Evolutionary conservation across 495 filamentous ascomycete genomes (phyloP), one percentile per base, ranked within the genome.

Genomic region (Annulohypoxylon stygium): DNA sequence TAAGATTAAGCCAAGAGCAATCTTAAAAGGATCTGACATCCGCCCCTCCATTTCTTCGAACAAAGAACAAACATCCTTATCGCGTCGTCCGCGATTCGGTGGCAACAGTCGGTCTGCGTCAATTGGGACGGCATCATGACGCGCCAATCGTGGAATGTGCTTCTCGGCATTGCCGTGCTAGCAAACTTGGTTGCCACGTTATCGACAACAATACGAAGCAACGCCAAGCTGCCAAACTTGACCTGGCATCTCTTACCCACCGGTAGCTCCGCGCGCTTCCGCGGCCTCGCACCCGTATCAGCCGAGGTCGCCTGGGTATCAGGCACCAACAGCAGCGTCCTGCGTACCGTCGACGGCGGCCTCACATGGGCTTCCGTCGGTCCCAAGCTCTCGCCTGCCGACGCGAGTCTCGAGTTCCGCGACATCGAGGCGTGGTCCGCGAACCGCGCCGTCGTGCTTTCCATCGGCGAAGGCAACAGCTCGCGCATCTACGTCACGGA

Each of bases 381-480:
- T n/a, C 71, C 75, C 1, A 14, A 2, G 14, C 26, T 69, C 10
- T 64, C 67, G 8, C 58, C 0, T 1, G 53, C 47, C 1, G 70
- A 65, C 57, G 53, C 47, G 10, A 26, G 50, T 30, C 70, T 74
- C 25, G 67, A 74, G 50, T 76, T 76, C 71, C 74, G 74, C 3
- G 74, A 76, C 60, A 20, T 76, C 23, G 57, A 74, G 20, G 74
- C 74, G 12, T 76, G 71, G 70, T 70, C 70, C 4, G 68, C 39
- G 6, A 54, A 70, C 1, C 55, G 36, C 23, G 74, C 70, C 34
- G 70, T 76, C 39, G 16, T 68, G 0, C 59, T 76, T 0, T 76
- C 81, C 80, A 79, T 91, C 88, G 34, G 86, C 86, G 37, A 86
- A 83, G 33, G 90, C 85, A 69, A 91, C 88, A 47, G 91, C 86